Evolutionary conservation across 805 yeast genomes (phyloP), one percentile per base, ranked within the genome.

Genomic region (Metschnikowia cerradonensis): DNA sequence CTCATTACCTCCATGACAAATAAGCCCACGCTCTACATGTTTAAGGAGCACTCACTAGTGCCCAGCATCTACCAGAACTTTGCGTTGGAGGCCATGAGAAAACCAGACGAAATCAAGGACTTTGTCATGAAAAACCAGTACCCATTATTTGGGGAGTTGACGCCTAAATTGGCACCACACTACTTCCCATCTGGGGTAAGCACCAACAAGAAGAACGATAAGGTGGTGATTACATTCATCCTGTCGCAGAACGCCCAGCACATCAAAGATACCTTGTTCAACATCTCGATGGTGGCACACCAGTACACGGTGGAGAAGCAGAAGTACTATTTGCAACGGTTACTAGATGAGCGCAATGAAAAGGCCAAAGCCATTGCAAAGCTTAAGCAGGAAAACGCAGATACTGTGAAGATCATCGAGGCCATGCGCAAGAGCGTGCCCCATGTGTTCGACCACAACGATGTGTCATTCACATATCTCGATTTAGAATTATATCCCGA

Each of bases 21-120:
- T 6, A 71, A 72, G 34, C 95, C 95, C 2, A 81, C 88, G 14
- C 58, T 87, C 17, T 66, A 82, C 31, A 69, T 84, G 20, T 78
- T 84, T 63, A 84, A 80, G 57, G 85, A 85, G 48, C 77, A 79
- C 48, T 70, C 81, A 13, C 61, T 80, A 49, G 60, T 78, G 32
- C 76, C 88, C 0, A 67, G 70, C 4, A 76, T 83, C 4, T 84
- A 66, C 55, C 86, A 80, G 56, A 82, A 80, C 50, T 82, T 80
- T 66, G 82, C 84, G 0, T 79, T 89, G 6, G 81, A 80, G 45
- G 88, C 86, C 57, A 75, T 79, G 50, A 75, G 94, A 55, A 75
- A 80, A 55, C 65, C 66, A 15, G 71, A 70, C 20, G 65, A 68
- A 37, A 71, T 87, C 8, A 61, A 73, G 55, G 62, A 75, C 14